Percentiles rank a stretch among this genome's conserved stretches.
These are phyloP conservation scores for Chalaropsis ovoidea DNA, from an alignment of 2,329 filamentous ascomycete genomes.

Conservation along the genomic window DNA sequence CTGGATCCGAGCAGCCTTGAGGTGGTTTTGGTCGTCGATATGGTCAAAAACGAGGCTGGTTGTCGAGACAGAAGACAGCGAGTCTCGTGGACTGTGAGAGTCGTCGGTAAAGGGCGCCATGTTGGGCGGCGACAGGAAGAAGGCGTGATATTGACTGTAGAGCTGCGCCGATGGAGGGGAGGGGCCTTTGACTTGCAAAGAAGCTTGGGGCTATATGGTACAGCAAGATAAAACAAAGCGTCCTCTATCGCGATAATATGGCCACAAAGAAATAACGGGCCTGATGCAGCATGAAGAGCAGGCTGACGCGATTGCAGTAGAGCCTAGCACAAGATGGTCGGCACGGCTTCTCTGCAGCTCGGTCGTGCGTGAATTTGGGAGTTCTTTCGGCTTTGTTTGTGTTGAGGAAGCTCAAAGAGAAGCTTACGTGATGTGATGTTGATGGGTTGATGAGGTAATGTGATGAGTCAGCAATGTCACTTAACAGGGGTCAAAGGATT, in stretches of 20 bases:
- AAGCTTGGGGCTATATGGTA: too few relatives aligned
- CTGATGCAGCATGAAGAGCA: neutral
- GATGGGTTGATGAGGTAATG: too few relatives aligned
- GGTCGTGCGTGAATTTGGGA: too few relatives aligned
- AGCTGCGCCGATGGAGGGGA: neutral
- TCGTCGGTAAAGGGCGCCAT: slow-evolving; percentile 3
- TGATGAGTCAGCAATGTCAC: too few relatives aligned
- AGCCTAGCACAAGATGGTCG: neutral
- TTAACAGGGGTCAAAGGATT: too few relatives aligned
- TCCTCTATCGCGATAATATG: neutral
- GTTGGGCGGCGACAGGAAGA: neutral
- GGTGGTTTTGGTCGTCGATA: slow-evolving; percentile 45
- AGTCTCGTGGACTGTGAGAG: slow-evolving; percentile 38
- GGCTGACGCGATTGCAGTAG: neutral
- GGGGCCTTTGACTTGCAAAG: neutral
- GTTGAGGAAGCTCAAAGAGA: too few relatives aligned
- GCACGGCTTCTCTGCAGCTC: neutral
- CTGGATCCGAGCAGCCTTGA: slow-evolving; percentile 8
- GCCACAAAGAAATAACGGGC: neutral
- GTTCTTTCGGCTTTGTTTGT: too few relatives aligned
- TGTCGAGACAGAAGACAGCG: slow-evolving; percentile 68
- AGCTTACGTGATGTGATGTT: too few relatives aligned
- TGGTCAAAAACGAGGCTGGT: slow-evolving; percentile 74
- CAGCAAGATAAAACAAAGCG: neutral
- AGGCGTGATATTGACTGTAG: neutral